Evolutionary conservation across 208 protist species (phyloP).

Genomic region (Eutreptiella sp.): DNA sequence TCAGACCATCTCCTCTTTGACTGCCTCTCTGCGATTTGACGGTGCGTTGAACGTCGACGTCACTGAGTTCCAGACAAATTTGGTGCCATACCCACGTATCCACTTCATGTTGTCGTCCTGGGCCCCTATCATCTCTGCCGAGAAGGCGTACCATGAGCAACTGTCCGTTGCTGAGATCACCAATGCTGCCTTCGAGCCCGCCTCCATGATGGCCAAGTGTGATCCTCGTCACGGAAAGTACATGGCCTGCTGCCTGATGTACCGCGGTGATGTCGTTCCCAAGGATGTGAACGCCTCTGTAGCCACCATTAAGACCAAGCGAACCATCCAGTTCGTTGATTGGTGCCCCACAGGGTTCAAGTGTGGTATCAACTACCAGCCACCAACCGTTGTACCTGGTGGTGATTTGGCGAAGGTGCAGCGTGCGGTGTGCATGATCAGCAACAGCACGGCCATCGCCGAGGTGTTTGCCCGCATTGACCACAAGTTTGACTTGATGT

Average conservation of each 20-base stretch:
- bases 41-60: conserved; percentile 92
- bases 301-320: conserved; percentile 86
- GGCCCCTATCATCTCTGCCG: conserved; percentile 81
- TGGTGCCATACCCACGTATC: conserved; percentile 94
- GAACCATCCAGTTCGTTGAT: conserved; percentile 91
- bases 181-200: conserved; percentile 83
- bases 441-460: conserved; percentile 82
- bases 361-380: conserved; percentile 96
- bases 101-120: conserved; percentile 91
- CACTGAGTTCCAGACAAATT: conserved; percentile 94
- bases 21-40: conserved; percentile 88
- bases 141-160: conserved; percentile 91
- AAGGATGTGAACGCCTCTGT: conserved; percentile 92
- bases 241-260: conserved; percentile 94
- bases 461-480: conserved; percentile 82
- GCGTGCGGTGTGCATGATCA: conserved; percentile 87
- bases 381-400: conserved; percentile 79
- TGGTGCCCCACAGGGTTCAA: conserved; percentile 96
- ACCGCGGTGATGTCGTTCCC: conserved; percentile 93
- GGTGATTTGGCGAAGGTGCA: conserved; percentile 84
- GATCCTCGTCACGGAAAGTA: conserved; percentile 93
- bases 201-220: conserved; percentile 88
- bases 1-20: conserved; percentile 89
- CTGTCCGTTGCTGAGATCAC: conserved; percentile 90
- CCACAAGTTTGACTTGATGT: conserved; percentile 91